Percentiles rank a stretch among this genome's conserved stretches.
Evolutionary conservation across 371 early-diverging fungal genomes (phyloP).

Genomic region (Syncephalis plumigaleata): DNA sequence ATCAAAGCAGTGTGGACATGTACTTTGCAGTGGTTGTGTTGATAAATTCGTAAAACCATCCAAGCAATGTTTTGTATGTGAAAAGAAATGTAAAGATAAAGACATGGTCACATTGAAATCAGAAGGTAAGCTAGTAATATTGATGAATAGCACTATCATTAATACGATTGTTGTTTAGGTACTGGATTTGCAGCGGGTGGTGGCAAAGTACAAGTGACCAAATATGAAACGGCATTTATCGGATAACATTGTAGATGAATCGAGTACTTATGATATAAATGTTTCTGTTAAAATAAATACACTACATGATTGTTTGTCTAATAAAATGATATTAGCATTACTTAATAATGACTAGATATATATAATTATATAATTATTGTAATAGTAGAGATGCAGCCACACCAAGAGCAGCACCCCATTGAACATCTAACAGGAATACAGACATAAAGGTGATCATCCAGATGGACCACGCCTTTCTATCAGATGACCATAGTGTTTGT

Average conservation of each 20-base stretch:
- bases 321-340: too few species aligned
- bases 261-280: too few species aligned
- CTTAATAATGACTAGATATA: too few species aligned
- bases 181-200: constrained; percentile 73
- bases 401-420: neutral
- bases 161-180: constrained; percentile 9
- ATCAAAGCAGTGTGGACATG: constrained; percentile 72
- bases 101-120: constrained; percentile 56
- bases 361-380: too few species aligned
- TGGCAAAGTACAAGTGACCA: constrained; percentile 50
- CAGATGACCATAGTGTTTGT: neutral
- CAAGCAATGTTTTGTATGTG: constrained; percentile 68
- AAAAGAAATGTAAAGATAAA: constrained; percentile 39
- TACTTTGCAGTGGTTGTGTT: constrained; percentile 60
- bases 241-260: too few species aligned
- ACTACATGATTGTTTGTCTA: too few species aligned
- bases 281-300: too few species aligned
- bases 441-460: neutral
- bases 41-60: constrained; percentile 56
- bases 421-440: constrained; percentile 1
- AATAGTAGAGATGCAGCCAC: too few species aligned
- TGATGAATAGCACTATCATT: neutral
- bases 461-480: neutral
- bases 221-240: constrained; percentile 52
- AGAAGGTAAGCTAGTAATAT: constrained; percentile 37